phyloP scores from a whole-genome alignment of 441 rosid genomes.

The Aquilaria agallochum region DNA sequence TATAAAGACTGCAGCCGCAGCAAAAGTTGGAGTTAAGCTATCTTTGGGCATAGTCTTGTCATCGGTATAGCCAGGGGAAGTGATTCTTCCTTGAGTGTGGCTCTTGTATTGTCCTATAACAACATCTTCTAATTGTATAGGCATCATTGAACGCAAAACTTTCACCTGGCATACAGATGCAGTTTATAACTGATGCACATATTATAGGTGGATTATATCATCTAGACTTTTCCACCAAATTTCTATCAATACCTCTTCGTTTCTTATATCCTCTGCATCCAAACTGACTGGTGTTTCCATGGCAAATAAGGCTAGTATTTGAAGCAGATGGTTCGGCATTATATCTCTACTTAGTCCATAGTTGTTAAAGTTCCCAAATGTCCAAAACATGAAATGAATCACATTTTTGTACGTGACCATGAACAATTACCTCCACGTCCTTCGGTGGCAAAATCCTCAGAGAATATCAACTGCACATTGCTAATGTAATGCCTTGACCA shows the following conservation, averaged over 20 bases:
- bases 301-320: conserved; percentile 89
- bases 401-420: no score
- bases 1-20: conserved; percentile 92
- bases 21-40: conserved; percentile 90
- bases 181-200: background rate
- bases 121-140: conserved; percentile 66
- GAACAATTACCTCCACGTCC: conserved; percentile 73
- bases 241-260: conserved; percentile 59
- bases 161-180: conserved; percentile 52
- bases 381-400: background rate
- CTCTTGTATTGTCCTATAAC: conserved; percentile 89
- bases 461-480: conserved; percentile 89
- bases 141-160: conserved; percentile 90
- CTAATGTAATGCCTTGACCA: conserved; percentile 96
- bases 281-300: conserved; percentile 98
- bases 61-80: conserved; percentile 74
- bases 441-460: conserved; percentile 97
- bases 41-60: conserved; percentile 78
- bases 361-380: conserved; percentile 77
- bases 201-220: no score
- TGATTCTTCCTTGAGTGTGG: conserved; percentile 68
- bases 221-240: no score
- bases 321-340: conserved; percentile 99
- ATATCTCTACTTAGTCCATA: conserved; percentile 95
- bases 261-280: conserved; percentile 95